Percentiles rank a stretch among this genome's conserved stretches.
Conservation (phyloP, 495 filamentous ascomycete species). For the Hyaloscypha variabilis region DNA sequence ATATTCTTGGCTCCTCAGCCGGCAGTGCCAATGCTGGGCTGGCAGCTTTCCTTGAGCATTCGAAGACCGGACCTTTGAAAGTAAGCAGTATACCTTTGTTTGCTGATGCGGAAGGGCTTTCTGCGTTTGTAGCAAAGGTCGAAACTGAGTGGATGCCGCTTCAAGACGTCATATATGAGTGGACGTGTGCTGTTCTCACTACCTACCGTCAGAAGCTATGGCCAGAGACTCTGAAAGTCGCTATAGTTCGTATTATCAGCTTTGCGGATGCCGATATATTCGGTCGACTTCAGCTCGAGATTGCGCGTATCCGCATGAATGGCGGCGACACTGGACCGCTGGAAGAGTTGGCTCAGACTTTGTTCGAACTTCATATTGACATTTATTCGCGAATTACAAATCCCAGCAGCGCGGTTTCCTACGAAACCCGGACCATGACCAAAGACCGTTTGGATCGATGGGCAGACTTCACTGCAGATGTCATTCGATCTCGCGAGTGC, state of each 20-base stretch:
- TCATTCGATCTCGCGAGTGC: conserved; percentile 47
- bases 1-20: conserved; percentile 29
- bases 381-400: conserved; percentile 77
- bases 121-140: conserved; percentile 53
- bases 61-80: conserved; percentile 63
- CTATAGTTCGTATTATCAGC: conserved; percentile 67
- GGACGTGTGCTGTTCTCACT: conserved; percentile 60
- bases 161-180: conserved; percentile 65
- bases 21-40: conserved; percentile 40
- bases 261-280: conserved; percentile 71
- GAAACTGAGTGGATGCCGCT: conserved; percentile 61
- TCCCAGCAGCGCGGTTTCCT: conserved; percentile 69
- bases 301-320: conserved; percentile 31
- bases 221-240: conserved; percentile 72
- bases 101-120: conserved; percentile 57
- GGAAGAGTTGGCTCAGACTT: conserved; percentile 68
- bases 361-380: conserved; percentile 91
- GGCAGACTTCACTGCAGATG: conserved; percentile 68
- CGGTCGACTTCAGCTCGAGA: conserved; percentile 48
- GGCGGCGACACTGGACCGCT: conserved; percentile 7
- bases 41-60: conserved; percentile 78
- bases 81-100: conserved; percentile 52
- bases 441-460: conserved; percentile 75
- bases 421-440: conserved; percentile 58
- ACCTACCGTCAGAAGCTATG: conserved; percentile 69